Evolutionary conservation across 2,329 filamentous ascomycete species (phyloP), one percentile per base, ranked within the genome.

Genomic region (Alternaria metachromatica): DNA sequence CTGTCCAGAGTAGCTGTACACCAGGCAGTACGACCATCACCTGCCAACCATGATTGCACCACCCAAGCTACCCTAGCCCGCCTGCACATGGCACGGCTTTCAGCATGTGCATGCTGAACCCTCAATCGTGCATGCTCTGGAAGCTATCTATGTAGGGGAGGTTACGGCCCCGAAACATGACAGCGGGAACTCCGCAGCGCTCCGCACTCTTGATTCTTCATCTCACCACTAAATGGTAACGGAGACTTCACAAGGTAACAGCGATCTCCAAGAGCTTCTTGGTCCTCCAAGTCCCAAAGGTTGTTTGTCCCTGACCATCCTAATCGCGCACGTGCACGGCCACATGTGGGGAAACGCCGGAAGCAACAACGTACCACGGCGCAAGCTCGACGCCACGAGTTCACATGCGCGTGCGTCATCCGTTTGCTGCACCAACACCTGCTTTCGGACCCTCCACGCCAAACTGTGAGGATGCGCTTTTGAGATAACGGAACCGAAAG

Each of bases 401-500:
- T 51, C 60, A 61, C 60, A 55, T 60, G 43, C 63, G 62, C 50
- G 59, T 66, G 60, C 56, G 56, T 63, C 63, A 58, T 62, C 57
- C 60, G 20, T 21, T 41, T 51, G 57, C 50, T 45, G 45, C 57
- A 58, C 18, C 60, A 41, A 41, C 37, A 18, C 37, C 60, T 26
- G 43, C n/a, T 25, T 45, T 23, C 11, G 8, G 37, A 55, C 37
- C 30, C 12, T 45, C 13, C 50, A 33, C 13, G 41, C 20, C 25
- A 11, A 3, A 23, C 26, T 50, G 4, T n/a, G 37, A 20, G 41
- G n/a, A 9, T 12, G 30, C 13, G 11, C 20, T 20, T 10, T 44
- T 26, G 46, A 58, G 11, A 9, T 2, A 15, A 21, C 41, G 21
- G 15, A 21, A 23, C 13, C 20, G 25, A 18, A 55, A 46, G 28